Conservation (phyloP, 2,329 filamentous ascomycete genomes). For the Venturia nashicola region DNA sequence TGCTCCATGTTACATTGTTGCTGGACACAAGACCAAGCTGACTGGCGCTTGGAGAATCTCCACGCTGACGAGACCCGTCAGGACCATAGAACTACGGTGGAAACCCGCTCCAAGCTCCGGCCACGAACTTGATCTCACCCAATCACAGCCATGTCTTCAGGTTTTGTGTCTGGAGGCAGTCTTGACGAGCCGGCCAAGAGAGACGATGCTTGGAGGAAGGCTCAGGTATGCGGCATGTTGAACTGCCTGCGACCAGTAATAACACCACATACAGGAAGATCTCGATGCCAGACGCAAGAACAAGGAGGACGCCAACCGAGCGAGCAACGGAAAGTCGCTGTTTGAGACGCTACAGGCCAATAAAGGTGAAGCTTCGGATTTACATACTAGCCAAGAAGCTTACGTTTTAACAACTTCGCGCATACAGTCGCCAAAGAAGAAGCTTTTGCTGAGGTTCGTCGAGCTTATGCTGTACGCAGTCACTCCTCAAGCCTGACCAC, state of each 20-base stretch:
- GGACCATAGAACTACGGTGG: slow-evolving; percentile 2
- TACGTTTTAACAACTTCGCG: slow-evolving; percentile 20
- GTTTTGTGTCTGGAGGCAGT: slow-evolving; percentile 15
- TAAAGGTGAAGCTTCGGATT: slow-evolving; percentile 44
- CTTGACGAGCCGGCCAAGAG: slow-evolving; percentile 25
- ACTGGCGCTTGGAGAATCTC: not conserved
- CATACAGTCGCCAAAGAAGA: slow-evolving; percentile 63
- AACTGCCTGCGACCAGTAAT: not conserved
- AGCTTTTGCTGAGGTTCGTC: slow-evolving; percentile 57
- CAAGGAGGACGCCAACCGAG: slow-evolving; percentile 42
- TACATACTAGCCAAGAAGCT: slow-evolving; percentile 11
- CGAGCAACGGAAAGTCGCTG: slow-evolving; percentile 44
- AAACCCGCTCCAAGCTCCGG: slow-evolving; percentile 1
- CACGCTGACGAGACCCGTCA: not conserved
- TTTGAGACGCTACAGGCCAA: slow-evolving; percentile 71
- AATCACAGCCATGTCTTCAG: slow-evolving; percentile 12
- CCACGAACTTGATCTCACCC: not conserved
- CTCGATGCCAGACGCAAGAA: slow-evolving; percentile 44
- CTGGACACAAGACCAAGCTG: not conserved
- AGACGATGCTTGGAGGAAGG: slow-evolving; percentile 50
- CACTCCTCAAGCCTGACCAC: not conserved
- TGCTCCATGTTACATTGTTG: not conserved
- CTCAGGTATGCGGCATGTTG: slow-evolving; percentile 39
- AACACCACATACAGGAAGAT: not conserved
- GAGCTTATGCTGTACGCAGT: not conserved